A percentile compares a stretch with the other conserved stretches of the same genome.
phyloP scores from a whole-genome alignment of 2,329 filamentous ascomycete species.

The Metarhizium sp. region DNA sequence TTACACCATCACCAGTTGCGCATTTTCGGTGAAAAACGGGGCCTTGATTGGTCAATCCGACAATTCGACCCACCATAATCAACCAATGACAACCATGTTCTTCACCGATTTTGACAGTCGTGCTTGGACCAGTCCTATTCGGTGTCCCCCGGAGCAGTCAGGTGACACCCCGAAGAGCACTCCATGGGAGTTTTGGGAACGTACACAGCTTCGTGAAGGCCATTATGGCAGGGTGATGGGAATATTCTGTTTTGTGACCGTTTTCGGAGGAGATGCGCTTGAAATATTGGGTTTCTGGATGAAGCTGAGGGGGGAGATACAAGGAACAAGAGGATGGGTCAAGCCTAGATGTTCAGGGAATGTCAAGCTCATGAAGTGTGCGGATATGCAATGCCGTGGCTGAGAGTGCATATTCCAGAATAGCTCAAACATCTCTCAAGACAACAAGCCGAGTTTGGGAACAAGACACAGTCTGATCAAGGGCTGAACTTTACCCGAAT shows the following conservation, averaged over 20 bases:
- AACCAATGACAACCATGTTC: conserved; percentile 21
- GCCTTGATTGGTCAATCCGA: conserved; percentile 18
- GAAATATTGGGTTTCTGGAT: neutral
- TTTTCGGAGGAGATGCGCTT: neutral
- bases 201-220: neutral
- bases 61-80: conserved; percentile 9
- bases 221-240: neutral
- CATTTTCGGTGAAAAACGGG: conserved; percentile 21
- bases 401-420: neutral
- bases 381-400: neutral
- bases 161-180: conserved; percentile 10
- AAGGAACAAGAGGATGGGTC: neutral
- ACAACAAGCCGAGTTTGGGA: neutral
- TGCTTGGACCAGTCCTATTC: neutral
- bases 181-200: neutral
- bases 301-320: neutral
- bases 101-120: conserved; percentile 20
- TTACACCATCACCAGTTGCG: conserved; percentile 27
- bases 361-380: neutral
- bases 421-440: neutral
- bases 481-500: neutral
- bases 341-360: neutral
- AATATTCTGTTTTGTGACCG: neutral
- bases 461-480: neutral
- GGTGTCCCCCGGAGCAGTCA: conserved; percentile 9